Evolutionary conservation across 352 stramenopile species (phyloP), one percentile per base, ranked within the genome.

Genomic region (Pseudoperonospora humuli): DNA sequence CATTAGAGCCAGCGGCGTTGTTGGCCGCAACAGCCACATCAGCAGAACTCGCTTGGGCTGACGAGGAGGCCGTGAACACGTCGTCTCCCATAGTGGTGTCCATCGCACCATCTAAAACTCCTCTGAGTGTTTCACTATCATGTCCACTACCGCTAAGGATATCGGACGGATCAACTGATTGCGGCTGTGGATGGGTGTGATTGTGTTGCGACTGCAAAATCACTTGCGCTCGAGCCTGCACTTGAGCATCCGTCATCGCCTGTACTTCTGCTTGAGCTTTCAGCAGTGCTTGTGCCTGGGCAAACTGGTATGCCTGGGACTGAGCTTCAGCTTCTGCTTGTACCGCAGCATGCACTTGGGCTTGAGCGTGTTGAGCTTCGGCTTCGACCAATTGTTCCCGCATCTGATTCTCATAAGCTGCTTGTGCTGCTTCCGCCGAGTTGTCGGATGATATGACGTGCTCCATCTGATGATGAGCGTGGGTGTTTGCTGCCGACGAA

Each of bases 11-110:
- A 13, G 9, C 24, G 21, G 23, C 10, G 52, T 19, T 51, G 9
- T 37, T 55, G 10, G 41, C 21, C 40, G 56, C 63, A 18, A 58
- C 45, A 25, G 37, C 23, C 34, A 57, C 51, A 42, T 61, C 45
- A 13, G 49, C 40, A 7, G 60, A 55, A 7, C 57, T 41, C n/a
- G 62, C 50, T 6, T 64, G 46, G 8, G 37, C 43, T 36, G 52
- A 54, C 19, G 59, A 55, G 1, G 66, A 47, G 2, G 46, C 39
- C 3, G 58, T 43, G 23, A 83, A 79, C 11, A 64, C 58, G 17
- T 67, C 54, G 13, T 74, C 64, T 13, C 45, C 49, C 17, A 86
- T 81, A 3, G 61, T 57, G 19, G 51, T 62, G 24, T 82, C 72
- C 17, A 86, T 86, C 3, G 67, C 38, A 13, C 64, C 52, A 37